Evolutionary conservation across 2,329 filamentous ascomycete genomes (phyloP).

Genomic region (Hymenoscyphus albidus): DNA sequence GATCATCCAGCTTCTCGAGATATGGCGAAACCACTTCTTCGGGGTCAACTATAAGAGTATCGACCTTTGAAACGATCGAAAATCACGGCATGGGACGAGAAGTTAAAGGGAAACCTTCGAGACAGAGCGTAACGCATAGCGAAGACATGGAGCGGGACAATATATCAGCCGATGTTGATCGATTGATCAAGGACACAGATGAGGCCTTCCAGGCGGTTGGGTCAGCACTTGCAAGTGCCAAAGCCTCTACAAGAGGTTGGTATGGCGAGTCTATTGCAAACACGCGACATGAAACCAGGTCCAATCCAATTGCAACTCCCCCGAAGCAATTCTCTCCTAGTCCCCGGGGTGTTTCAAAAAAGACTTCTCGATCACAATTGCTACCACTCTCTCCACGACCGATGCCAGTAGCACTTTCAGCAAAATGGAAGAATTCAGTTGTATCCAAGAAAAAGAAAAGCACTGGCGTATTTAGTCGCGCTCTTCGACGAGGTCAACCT

Average conservation of each 20-base stretch:
- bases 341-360: constrained; percentile 15
- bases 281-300: background rate
- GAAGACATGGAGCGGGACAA: constrained; percentile 22
- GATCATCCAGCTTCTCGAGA: constrained; percentile 10
- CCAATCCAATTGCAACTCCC: background rate
- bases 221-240: constrained; percentile 40
- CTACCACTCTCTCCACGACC: constrained; percentile 16
- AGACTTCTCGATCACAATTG: background rate
- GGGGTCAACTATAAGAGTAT: constrained; percentile 6
- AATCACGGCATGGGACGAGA: constrained; percentile 30
- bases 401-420: constrained; percentile 35
- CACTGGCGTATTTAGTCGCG: constrained; percentile 17
- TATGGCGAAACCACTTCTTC: constrained; percentile 2
- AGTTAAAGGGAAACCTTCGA: constrained; percentile 25
- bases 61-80: constrained; percentile 32
- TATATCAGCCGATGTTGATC: constrained; percentile 34
- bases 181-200: constrained; percentile 48
- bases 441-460: constrained; percentile 36
- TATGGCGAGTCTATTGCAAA: constrained; percentile 15
- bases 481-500: constrained; percentile 14
- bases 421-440: constrained; percentile 40
- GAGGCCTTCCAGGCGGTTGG: constrained; percentile 47
- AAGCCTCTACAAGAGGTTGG: constrained; percentile 30
- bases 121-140: constrained; percentile 26
- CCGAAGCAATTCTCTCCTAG: constrained; percentile 19